Evolutionary conservation across 495 filamentous ascomycete species (phyloP).

Genomic region (Tuber umbilicatum): DNA sequence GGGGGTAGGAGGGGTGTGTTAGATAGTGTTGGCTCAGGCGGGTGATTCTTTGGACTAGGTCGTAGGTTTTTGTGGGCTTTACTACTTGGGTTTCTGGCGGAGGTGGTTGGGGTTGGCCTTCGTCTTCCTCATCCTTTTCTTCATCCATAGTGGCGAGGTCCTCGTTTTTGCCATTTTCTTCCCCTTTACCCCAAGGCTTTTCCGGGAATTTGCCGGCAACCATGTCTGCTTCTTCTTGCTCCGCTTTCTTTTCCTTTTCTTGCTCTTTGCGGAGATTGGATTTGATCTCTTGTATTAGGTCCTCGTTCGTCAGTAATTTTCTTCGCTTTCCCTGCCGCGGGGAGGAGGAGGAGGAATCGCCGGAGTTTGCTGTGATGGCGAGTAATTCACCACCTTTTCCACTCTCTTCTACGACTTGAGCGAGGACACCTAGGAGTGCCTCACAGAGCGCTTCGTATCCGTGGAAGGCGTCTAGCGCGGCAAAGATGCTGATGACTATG

Average conservation of each 20-base stretch:
- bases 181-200: conserved; percentile 30
- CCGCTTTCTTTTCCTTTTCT: conserved; percentile 20
- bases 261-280: conserved; percentile 1
- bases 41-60: conserved; percentile 61
- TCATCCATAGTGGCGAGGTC: not conserved
- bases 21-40: conserved; percentile 74
- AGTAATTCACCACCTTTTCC: conserved; percentile 57
- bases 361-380: conserved; percentile 45
- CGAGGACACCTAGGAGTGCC: conserved; percentile 72
- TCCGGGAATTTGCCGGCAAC: conserved; percentile 15
- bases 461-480: conserved; percentile 83
- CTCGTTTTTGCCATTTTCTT: conserved; percentile 7
- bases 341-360: not conserved
- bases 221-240: conserved; percentile 31
- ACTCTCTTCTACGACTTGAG: conserved; percentile 73
- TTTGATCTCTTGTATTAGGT: conserved; percentile 41
- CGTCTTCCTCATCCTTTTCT: conserved; percentile 17
- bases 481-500: conserved; percentile 79
- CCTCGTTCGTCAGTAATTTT: conserved; percentile 35
- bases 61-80: conserved; percentile 52
- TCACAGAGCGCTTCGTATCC: conserved; percentile 84
- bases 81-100: conserved; percentile 48
- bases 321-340: conserved; percentile 17
- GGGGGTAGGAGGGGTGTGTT: conserved; percentile 68
- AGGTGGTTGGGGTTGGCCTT: conserved; percentile 42